Evolutionary conservation across 148 eudicot species (phyloP), one percentile per base, ranked within the genome.

Genomic region (Camellia japonica): DNA sequence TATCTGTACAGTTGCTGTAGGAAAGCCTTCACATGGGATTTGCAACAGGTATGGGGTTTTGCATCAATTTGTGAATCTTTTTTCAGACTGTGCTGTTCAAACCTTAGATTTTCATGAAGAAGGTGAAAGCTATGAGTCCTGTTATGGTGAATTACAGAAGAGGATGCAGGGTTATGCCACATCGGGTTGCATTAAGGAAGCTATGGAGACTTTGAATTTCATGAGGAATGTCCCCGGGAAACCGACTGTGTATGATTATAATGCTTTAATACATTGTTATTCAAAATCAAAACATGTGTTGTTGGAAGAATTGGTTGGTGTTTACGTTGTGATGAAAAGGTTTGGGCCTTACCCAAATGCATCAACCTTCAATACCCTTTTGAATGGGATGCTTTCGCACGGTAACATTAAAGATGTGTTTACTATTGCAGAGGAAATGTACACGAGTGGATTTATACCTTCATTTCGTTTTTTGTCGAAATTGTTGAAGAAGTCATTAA

Each of bases 221-320:
- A 86, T 89, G 87, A 85, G 65, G 51, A 65, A n/a, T 43, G 71
- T 81, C 10, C 77, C 74, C 0, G 84, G 86, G 14, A 90, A 79
- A 74, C 93, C 92, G 0, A 82, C 85, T 2, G 86, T 88, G 14
- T 76, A 79, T 55, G 89, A 92, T 81, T 89, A 84, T 19, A 92
- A 90, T 84, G 82, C 89, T 9, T 83, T 92, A 86, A 77, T 90
- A 7, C 56, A 74, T 70, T 84, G 85, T 73, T 83, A 82, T 81
- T 77, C 87, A 59, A 87, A 78, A 81, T 92, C 97, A 0, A 71
- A 20, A 16, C 71, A 84, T 71, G 83, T 87, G 82, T 63, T 44
- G 10, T 66, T 86, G 30, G 78, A 84, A 43, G 85, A 81, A 15
- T 69, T 92, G 68, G 69, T 73, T 65, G 74, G 76, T 62, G 82